Evolutionary conservation across 2,329 filamentous ascomycete species (phyloP).

Genomic region (Hypoxylon sp.): DNA sequence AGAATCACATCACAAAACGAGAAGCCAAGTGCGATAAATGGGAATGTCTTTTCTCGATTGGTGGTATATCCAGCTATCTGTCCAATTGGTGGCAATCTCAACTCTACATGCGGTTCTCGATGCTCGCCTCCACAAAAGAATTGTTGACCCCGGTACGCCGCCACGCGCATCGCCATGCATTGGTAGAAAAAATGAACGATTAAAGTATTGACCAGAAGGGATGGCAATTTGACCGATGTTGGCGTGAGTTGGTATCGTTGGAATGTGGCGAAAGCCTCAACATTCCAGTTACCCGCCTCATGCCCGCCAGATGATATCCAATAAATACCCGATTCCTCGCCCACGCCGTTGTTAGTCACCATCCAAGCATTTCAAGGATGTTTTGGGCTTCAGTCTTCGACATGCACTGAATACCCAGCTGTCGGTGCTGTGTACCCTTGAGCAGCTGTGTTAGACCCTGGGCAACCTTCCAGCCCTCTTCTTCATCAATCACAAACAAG

Average conservation of each 20-base stretch:
- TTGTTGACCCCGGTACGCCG: conserved; percentile 42
- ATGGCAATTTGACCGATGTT: conserved; percentile 15
- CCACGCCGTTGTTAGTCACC: conserved; percentile 52
- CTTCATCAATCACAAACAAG: conserved; percentile 74
- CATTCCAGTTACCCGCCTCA: conserved; percentile 33
- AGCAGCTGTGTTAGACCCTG: conserved; percentile 73
- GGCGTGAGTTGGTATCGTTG: conserved; percentile 7
- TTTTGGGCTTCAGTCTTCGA: conserved; percentile 67
- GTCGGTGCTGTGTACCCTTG: conserved; percentile 71
- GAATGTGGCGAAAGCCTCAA: conserved; percentile 29
- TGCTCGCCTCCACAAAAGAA: conserved; percentile 20
- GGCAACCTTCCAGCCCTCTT: conserved; percentile 78
- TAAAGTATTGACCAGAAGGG: conserved; percentile 13
- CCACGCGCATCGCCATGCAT: conserved; percentile 50
- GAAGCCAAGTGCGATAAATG: background rate
- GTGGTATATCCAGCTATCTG: conserved; percentile 44
- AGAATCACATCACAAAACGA: background rate
- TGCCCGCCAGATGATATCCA: conserved; percentile 28
- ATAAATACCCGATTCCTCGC: conserved; percentile 26
- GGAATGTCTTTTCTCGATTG: background rate
- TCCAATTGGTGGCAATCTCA: conserved; percentile 46
- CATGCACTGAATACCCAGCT: conserved; percentile 72
- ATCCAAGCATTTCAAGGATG: conserved; percentile 72
- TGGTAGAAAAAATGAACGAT: conserved; percentile 34
- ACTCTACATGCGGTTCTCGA: conserved; percentile 43